These are phyloP conservation scores for Physaria fendleri DNA, from an alignment of 345 rosid species.

Conservation along the genomic window DNA sequence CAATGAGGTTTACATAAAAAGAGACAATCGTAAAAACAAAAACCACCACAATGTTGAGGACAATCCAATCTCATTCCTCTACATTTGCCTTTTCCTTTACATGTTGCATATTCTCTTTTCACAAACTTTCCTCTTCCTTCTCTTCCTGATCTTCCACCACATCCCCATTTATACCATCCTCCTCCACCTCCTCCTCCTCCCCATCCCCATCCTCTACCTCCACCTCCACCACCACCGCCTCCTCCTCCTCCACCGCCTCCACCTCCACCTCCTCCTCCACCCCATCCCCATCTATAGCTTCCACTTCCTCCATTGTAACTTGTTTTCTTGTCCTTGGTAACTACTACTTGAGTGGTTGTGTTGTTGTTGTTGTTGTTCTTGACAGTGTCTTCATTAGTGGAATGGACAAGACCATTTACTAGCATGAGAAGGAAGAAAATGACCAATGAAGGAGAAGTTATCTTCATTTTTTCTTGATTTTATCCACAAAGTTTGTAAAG, in stretches of 20 bases:
- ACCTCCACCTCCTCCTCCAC: conserved; percentile 37
- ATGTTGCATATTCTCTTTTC: conserved; percentile 51
- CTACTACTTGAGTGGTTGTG: conserved; percentile 19
- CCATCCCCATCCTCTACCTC: conserved; percentile 31
- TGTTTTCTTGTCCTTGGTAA: conserved; percentile 19
- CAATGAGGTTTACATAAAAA: conserved; percentile 66
- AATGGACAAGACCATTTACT: conserved; percentile 9
- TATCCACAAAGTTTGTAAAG: neutral
- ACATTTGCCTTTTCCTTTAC: conserved; percentile 51
- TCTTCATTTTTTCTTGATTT: conserved; percentile 11
- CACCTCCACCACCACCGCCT: conserved; percentile 26
- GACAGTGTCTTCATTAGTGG: conserved; percentile 15
- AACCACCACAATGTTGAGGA: conserved; percentile 63
- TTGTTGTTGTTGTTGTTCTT: conserved; percentile 3
- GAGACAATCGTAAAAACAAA: conserved; percentile 63
- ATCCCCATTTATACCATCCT: conserved; percentile 56
- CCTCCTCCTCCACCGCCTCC: conserved; percentile 28
- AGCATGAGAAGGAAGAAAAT: conserved; percentile 13
- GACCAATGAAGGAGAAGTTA: conserved; percentile 11
- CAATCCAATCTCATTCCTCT: conserved; percentile 51
- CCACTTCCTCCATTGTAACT: conserved; percentile 33
- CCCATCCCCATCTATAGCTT: conserved; percentile 34
- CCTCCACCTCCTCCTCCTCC: conserved; percentile 49
- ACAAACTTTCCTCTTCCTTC: conserved; percentile 34
- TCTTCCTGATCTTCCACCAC: conserved; percentile 25